Conservation (phyloP, 1,284 basidiomycete genomes). For the Paramarasmius palmivorus region DNA sequence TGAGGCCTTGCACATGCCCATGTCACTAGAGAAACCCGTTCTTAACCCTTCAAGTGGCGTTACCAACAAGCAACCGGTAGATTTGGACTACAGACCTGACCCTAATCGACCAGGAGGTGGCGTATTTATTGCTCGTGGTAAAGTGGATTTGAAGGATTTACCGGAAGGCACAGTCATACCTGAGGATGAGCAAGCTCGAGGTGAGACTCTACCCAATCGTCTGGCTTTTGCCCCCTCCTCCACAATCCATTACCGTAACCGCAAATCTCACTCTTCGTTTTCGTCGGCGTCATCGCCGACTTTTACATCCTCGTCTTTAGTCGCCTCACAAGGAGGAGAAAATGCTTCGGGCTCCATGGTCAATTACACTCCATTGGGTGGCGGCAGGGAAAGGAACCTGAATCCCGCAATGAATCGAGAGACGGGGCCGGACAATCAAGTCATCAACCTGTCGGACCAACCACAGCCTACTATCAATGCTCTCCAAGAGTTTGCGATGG, state of each 20-base stretch:
- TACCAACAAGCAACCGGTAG: slow-evolving; percentile 52
- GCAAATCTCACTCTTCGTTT: slow-evolving; percentile 19
- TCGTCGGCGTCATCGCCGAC: slow-evolving; percentile 22
- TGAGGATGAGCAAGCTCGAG: slow-evolving; percentile 50
- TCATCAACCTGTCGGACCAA: slow-evolving; percentile 72
- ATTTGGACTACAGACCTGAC: slow-evolving; percentile 73
- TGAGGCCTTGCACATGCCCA: slow-evolving; percentile 78
- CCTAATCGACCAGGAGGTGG: slow-evolving; percentile 80
- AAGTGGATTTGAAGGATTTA: slow-evolving; percentile 55
- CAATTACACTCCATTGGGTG: slow-evolving; percentile 51
- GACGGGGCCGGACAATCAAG: slow-evolving; percentile 52
- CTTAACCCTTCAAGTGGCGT: slow-evolving; percentile 78
- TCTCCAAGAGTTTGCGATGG: slow-evolving; percentile 61
- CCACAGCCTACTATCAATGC: slow-evolving; percentile 47
- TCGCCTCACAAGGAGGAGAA: slow-evolving; percentile 6
- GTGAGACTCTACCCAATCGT: slow-evolving; percentile 41
- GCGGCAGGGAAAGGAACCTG: slow-evolving; percentile 45
- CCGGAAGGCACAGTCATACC: slow-evolving; percentile 66
- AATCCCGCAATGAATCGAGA: slow-evolving; percentile 63
- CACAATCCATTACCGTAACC: slow-evolving; percentile 27
- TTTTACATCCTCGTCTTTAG: slow-evolving; percentile 15
- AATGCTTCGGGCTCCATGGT: slow-evolving; percentile 36
- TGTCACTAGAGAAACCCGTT: slow-evolving; percentile 57
- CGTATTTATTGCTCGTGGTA: slow-evolving; percentile 74
- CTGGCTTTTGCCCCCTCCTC: slow-evolving; percentile 28